Conservation (phyloP, 2,329 filamentous ascomycete species). For the Nectriaceae sp. region DNA sequence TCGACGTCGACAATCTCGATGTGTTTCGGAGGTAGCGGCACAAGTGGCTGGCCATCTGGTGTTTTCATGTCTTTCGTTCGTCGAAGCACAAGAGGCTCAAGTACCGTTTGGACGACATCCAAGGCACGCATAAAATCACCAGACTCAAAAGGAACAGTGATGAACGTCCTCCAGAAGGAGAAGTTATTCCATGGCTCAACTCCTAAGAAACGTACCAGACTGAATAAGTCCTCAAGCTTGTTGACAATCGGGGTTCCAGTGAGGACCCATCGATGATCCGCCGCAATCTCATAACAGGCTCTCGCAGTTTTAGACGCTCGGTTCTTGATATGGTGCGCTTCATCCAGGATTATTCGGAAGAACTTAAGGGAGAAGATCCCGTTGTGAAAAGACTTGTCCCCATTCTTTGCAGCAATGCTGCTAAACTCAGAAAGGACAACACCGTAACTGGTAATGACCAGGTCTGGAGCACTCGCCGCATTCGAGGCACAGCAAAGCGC, state of each 20-base stretch:
- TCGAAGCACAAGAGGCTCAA: slow-evolving; percentile 93
- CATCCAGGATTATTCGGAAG: slow-evolving; percentile 92
- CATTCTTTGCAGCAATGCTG: slow-evolving; percentile 66
- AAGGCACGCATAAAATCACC: slow-evolving; percentile 91
- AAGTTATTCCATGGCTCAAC: slow-evolving; percentile 99
- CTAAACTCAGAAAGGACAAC: slow-evolving; percentile 84
- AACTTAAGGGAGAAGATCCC: slow-evolving; percentile 92
- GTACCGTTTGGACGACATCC: slow-evolving; percentile 94
- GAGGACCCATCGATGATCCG: slow-evolving; percentile 86
- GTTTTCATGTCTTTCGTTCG: slow-evolving; percentile 99
- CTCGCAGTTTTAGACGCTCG: slow-evolving; percentile 89
- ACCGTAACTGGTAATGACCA: slow-evolving; percentile 95
- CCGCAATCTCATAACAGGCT: slow-evolving; percentile 88
- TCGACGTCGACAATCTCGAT: slow-evolving; percentile 88
- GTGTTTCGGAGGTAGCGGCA: slow-evolving; percentile 77
- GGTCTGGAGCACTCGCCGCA: slow-evolving; percentile 73
- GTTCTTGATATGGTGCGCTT: slow-evolving; percentile 92
- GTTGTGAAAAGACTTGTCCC: slow-evolving; percentile 64
- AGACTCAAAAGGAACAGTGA: slow-evolving; percentile 94
- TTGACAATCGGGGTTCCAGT: slow-evolving; percentile 98
- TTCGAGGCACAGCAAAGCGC: slow-evolving; percentile 77
- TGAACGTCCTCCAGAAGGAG: slow-evolving; percentile 98
- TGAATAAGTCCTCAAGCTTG: slow-evolving; percentile 91
- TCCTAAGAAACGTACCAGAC: slow-evolving; percentile 84
- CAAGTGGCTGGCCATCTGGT: slow-evolving; percentile 73